Evolutionary conservation across 1,139 yeast species (phyloP).

Genomic region (Scheffersomyces quercinus): DNA sequence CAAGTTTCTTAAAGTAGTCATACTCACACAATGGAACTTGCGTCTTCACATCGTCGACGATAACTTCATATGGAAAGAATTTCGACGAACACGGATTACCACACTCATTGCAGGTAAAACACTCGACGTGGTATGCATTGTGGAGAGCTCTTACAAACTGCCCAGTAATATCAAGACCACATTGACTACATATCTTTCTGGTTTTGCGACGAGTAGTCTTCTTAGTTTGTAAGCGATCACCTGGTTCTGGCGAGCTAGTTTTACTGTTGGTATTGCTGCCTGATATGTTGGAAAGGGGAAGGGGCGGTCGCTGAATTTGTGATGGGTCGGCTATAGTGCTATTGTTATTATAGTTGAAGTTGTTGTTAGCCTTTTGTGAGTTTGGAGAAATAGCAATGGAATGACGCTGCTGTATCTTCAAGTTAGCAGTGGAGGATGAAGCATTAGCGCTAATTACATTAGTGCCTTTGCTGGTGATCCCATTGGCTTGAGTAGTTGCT

Average conservation of each 20-base stretch:
- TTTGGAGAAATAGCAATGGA: constrained; percentile 20
- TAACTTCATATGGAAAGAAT: constrained; percentile 60
- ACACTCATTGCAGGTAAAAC: constrained; percentile 86
- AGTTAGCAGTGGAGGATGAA: constrained; percentile 1
- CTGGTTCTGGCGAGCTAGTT: neutral
- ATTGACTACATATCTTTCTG: constrained; percentile 55
- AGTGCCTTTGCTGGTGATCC: neutral
- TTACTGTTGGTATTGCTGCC: constrained; percentile 1
- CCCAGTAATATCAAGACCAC: constrained; percentile 69
- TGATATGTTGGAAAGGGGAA: constrained; percentile 1
- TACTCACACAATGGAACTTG: constrained; percentile 88
- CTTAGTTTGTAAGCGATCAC: constrained; percentile 4
- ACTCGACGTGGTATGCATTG: constrained; percentile 78
- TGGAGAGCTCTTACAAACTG: constrained; percentile 86
- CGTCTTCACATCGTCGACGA: constrained; percentile 24
- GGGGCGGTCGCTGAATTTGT: constrained; percentile 8
- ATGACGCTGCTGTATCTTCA: constrained; percentile 12
- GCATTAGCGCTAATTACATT: neutral
- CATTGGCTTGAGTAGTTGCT: constrained; percentile 2
- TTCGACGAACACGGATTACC: constrained; percentile 71
- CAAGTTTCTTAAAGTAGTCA: constrained; percentile 84
- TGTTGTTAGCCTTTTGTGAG: constrained; percentile 5
- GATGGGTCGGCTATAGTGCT: constrained; percentile 2
- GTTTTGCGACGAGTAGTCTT: constrained; percentile 24
- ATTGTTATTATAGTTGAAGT: constrained; percentile 3